These are phyloP conservation scores for Pugionium dolabratum DNA, from an alignment of 345 rosid genomes.

Conservation along the genomic window DNA sequence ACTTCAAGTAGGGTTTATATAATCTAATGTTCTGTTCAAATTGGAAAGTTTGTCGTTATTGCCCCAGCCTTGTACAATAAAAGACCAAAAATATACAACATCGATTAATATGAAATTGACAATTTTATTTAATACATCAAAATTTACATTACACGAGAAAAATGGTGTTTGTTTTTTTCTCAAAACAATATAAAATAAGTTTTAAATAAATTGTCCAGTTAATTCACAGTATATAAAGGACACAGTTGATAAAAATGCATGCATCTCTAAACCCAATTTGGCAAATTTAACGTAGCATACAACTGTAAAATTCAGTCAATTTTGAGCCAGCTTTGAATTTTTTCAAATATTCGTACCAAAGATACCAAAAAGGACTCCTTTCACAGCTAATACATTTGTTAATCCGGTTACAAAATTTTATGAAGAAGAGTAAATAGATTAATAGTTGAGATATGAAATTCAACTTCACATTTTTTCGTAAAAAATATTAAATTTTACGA, in stretches of 20 bases:
- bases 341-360: conserved; percentile 28
- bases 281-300: conserved; percentile 12
- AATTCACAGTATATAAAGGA: too few species aligned
- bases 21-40: conserved; percentile 3
- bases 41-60: not conserved
- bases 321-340: conserved; percentile 25
- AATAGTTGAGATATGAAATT: too few species aligned
- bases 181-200: too few species aligned
- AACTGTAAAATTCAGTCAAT: not conserved
- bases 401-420: not conserved
- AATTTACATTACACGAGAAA: too few species aligned
- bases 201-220: too few species aligned
- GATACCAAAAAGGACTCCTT: conserved; percentile 18
- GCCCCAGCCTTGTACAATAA: not conserved
- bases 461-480: too few species aligned
- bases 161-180: too few species aligned
- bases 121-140: too few species aligned
- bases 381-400: not conserved
- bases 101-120: not conserved
- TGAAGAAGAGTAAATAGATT: too few species aligned
- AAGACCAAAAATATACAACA: not conserved
- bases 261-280: conserved; percentile 13
- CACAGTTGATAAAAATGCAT: not conserved
- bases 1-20: conserved; percentile 19
- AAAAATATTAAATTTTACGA: too few species aligned